Conservation (phyloP, 2,329 filamentous ascomycete genomes). For the Trichoderma lentiforme region DNA sequence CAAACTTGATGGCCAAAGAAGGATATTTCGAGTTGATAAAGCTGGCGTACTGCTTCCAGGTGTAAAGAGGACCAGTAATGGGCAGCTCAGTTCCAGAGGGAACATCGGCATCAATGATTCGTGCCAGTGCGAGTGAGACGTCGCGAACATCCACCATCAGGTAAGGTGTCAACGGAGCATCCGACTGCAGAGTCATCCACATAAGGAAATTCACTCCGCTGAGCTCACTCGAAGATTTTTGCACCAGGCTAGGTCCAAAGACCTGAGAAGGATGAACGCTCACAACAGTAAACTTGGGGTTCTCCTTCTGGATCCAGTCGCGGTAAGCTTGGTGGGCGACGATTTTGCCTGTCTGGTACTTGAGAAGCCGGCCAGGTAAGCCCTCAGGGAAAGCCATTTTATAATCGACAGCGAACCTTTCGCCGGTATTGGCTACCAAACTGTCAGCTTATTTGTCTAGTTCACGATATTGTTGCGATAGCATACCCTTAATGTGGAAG, state of each 20-base stretch:
- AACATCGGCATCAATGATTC: background rate
- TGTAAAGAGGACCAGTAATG: background rate
- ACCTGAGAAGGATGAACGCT: conserved; percentile 21
- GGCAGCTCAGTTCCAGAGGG: background rate
- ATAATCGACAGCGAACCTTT: background rate
- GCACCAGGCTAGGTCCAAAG: conserved; percentile 19
- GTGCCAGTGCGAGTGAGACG: background rate
- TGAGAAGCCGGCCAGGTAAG: background rate
- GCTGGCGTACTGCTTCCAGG: background rate
- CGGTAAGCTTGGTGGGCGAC: conserved; percentile 20
- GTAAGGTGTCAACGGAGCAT: background rate
- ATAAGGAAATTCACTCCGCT: conserved; percentile 20
- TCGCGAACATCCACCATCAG: conserved; percentile 5
- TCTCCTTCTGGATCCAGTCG: conserved; percentile 18
- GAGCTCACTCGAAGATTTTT: conserved; percentile 22
- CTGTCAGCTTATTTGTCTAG: background rate
- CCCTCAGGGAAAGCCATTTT: conserved; percentile 10
- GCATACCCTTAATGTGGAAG: conserved; percentile 12
- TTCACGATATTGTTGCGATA: rapidly evolving
- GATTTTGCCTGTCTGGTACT: conserved; percentile 22
- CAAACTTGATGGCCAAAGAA: background rate
- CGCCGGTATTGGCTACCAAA: background rate
- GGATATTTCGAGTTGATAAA: background rate
- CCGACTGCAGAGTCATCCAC: conserved; percentile 4
- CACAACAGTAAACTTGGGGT: conserved; percentile 12